Evolutionary conservation across 163 green algal genomes (phyloP), one percentile per base, ranked within the genome.

Genomic region (Scenedesmus sp.): DNA sequence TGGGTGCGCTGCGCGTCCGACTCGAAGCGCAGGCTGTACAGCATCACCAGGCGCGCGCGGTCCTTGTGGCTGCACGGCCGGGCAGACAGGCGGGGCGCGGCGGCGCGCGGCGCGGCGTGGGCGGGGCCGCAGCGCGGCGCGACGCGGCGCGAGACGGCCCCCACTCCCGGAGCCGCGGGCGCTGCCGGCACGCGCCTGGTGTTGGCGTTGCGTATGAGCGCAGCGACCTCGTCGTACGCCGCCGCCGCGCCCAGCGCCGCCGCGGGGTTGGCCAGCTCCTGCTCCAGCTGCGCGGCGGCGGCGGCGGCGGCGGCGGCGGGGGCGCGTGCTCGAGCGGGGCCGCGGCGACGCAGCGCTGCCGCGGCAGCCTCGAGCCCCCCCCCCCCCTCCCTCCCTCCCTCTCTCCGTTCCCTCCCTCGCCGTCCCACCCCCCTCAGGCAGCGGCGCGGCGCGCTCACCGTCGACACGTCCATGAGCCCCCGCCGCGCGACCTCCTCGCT

Each of bases 21-120:
- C 84, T 99, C 95, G 80, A 97, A 98, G 18, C 96, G 87, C 85
- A 99, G 86, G 20, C 84, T 89, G 77, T 96, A 99, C 58, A 99
- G 87, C 83, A 93, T 87, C 11, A 93, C 93, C 51, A 99, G 84
- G 36, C 93, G 89, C 29, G 97, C 58, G 67, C 82, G 84, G 85
- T 94, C 90, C 57, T 85, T 85, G 75, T 92, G 87, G 14, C 71
- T 80, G 71, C 71, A 63, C 6, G 39, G 39, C 14, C 15, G 11
- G 33, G 15, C 24, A 70, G 33, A n/a, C n/a, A n/a, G n/a, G n/a
- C n/a, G n/a, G n/a, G n/a, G n/a, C n/a, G n/a, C n/a, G n/a, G n/a
- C n/a, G n/a, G n/a, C n/a, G n/a, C n/a, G n/a, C n/a, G n/a, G n/a
- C n/a, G n/a, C n/a, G n/a, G n/a, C n/a, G n/a, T n/a, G n/a, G n/a